phyloP scores from a whole-genome alignment of 176 grass and related monocot genomes.

The Phragmites australis region DNA sequence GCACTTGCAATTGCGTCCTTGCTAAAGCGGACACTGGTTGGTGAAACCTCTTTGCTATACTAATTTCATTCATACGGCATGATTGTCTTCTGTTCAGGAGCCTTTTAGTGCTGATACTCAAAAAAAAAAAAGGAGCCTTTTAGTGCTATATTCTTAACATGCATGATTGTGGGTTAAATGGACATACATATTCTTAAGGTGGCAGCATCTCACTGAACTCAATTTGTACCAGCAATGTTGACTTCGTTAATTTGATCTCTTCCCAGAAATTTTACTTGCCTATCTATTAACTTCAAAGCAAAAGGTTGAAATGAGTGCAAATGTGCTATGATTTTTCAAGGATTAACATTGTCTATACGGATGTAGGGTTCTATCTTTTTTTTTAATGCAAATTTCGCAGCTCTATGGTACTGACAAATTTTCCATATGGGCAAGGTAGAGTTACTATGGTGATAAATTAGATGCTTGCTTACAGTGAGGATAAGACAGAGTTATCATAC shows the following conservation, averaged over 20 bases:
- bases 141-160: background rate
- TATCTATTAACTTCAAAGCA: background rate
- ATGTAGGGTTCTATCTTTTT: background rate
- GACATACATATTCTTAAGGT: background rate
- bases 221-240: background rate
- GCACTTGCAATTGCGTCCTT: constrained; percentile 83
- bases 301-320: background rate
- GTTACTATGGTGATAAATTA: background rate
- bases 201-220: constrained; percentile 10
- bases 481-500: background rate
- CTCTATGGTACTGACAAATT: background rate
- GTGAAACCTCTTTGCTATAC: constrained; percentile 46
- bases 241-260: background rate
- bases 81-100: constrained; percentile 23
- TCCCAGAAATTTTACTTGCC: constrained; percentile 3
- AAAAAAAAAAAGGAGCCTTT: too few species aligned
- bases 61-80: constrained; percentile 15
- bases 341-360: background rate
- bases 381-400: constrained; percentile 17
- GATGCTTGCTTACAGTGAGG: background rate
- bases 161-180: background rate
- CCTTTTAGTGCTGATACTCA: constrained; percentile 15
- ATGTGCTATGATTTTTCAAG: background rate
- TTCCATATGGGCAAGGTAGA: background rate
- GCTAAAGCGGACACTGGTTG: constrained; percentile 79